Percentiles rank a stretch among this genome's conserved stretches.
phyloP scores from a whole-genome alignment of 2,329 filamentous ascomycete genomes.

The Monosporascus sp. region DNA sequence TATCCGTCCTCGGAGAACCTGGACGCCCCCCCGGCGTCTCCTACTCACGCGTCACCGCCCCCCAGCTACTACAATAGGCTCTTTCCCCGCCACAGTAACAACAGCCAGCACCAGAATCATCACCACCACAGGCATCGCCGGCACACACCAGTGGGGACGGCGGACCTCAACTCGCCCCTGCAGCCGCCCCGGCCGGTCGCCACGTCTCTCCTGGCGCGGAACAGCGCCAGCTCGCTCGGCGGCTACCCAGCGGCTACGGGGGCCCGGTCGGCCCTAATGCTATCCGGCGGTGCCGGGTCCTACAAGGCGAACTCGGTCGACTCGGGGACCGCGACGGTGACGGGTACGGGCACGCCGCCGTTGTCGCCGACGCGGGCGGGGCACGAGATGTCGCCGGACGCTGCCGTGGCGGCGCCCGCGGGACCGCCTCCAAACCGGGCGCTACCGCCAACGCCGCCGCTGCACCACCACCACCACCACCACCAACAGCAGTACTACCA shows the following conservation, averaged over 20 bases:
- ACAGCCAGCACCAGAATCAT: slow-evolving; percentile 1
- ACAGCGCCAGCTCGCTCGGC: slow-evolving; percentile 10
- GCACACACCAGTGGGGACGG: slow-evolving; percentile 2
- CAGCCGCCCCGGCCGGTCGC: slow-evolving; percentile 3
- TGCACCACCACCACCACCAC: background rate
- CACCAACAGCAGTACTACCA: background rate
- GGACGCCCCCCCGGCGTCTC: slow-evolving; percentile 24
- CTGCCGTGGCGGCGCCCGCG: slow-evolving; percentile 23
- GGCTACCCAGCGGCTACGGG: slow-evolving; percentile 4
- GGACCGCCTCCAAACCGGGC: slow-evolving; percentile 42
- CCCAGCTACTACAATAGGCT: slow-evolving; percentile 24
- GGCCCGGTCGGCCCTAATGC: background rate
- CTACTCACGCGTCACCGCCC: slow-evolving; percentile 29
- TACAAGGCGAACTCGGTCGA: slow-evolving; percentile 20
- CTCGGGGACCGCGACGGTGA: slow-evolving; percentile 8
- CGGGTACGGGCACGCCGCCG: slow-evolving; percentile 14
- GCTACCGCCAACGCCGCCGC: slow-evolving; percentile 28
- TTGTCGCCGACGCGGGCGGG: slow-evolving; percentile 28
- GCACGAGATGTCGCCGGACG: slow-evolving; percentile 31
- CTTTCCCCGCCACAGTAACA: slow-evolving; percentile 22
- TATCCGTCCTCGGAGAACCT: background rate
- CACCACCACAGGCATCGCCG: slow-evolving; percentile 8
- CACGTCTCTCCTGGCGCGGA: background rate
- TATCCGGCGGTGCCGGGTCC: slow-evolving; percentile 7
- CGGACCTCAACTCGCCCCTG: slow-evolving; percentile 7